phyloP scores from a whole-genome alignment of 345 rosid genomes.

The Limnanthes douglasii region DNA sequence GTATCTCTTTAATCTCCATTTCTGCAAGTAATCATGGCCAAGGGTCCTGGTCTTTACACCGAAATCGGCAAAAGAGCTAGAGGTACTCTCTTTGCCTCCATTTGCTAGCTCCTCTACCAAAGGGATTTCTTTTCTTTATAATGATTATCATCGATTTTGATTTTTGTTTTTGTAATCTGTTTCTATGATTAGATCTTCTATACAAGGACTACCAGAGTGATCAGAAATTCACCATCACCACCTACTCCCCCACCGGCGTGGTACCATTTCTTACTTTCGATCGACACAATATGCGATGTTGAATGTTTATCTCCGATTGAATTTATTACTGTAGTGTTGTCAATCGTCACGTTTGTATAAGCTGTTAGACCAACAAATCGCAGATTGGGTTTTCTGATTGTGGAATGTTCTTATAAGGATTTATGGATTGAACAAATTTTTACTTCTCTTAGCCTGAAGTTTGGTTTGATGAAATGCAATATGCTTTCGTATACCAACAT shows the following conservation, averaged over 20 bases:
- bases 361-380: too few species aligned
- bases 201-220: slow-evolving; percentile 91
- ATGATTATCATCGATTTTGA: too few species aligned
- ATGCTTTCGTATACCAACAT: too few species aligned
- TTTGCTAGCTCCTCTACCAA: not conserved
- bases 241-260: slow-evolving; percentile 69
- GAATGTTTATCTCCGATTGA: too few species aligned
- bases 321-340: too few species aligned
- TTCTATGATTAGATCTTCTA: slow-evolving; percentile 44
- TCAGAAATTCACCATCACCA: slow-evolving; percentile 77
- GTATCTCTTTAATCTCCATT: not conserved
- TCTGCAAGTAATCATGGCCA: slow-evolving; percentile 30
- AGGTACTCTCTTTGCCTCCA: slow-evolving; percentile 22
- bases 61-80: slow-evolving; percentile 88
- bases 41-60: slow-evolving; percentile 91
- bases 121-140: slow-evolving; percentile 7
- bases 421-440: too few species aligned
- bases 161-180: not conserved
- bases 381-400: too few species aligned
- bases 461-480: too few species aligned
- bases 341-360: too few species aligned
- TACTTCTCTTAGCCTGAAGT: too few species aligned
- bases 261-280: slow-evolving; percentile 26
- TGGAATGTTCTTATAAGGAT: too few species aligned
- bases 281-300: too few species aligned